phyloP scores from a whole-genome alignment of 805 yeast genomes.

The Candida orba region DNA sequence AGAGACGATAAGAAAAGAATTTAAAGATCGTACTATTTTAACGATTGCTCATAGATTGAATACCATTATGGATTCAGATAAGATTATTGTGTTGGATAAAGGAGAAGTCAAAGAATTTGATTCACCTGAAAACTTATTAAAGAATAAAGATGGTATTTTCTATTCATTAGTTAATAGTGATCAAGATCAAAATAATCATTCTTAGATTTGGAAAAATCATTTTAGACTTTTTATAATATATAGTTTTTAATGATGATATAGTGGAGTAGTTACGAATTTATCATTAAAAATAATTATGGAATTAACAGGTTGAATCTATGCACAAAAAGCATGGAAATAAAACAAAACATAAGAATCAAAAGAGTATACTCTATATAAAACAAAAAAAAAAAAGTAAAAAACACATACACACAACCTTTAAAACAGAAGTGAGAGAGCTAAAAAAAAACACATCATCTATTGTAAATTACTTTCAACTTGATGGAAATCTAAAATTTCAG shows the following conservation, averaged over 20 bases:
- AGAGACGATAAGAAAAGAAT: conserved; percentile 69
- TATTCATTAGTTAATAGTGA: conserved; percentile 67
- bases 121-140: conserved; percentile 58
- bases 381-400: background rate
- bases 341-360: no score
- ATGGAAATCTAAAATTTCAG: conserved; percentile 93
- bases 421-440: background rate
- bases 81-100: conserved; percentile 66
- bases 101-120: conserved; percentile 77
- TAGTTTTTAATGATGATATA: no score
- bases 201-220: no score
- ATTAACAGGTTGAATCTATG: no score
- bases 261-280: no score
- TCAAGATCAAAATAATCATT: conserved; percentile 6
- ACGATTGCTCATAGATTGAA: conserved; percentile 83
- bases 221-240: no score
- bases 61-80: conserved; percentile 76
- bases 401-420: background rate
- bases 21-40: conserved; percentile 68
- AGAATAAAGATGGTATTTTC: conserved; percentile 61
- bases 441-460: background rate
- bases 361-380: no score
- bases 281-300: no score
- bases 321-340: no score
- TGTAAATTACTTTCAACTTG: conserved; percentile 42